Base-by-base conservation (phyloP, 768 basidiomycete species). In the Russula earlei region DNA sequence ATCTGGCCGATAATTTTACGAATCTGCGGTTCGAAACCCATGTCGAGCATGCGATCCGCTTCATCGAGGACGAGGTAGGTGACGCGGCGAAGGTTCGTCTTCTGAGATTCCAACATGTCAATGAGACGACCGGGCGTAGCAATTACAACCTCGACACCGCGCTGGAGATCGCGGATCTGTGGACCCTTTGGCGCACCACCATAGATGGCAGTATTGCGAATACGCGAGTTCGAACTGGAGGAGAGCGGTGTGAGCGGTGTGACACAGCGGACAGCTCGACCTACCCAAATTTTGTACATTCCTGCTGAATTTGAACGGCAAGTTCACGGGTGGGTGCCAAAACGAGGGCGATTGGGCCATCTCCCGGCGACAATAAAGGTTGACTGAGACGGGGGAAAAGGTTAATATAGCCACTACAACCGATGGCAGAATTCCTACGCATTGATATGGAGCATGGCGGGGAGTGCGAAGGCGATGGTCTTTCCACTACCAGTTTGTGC, bases 21-120 rank as follows among this genome's bases (percentile, higher is more conserved):
- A 68, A 99, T 98, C 70, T 99, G 96, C 51, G 96, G 96, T 74
- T 99, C 96, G 75, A 99, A 99, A 78, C 96, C 96, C 96, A 99
- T 99, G 76, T 99, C 96, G 61, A 99, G 80, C 96, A 99, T 99
- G 67, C 96, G 91, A 75, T 99, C 96, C 43, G 96, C 96, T 72
- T 99, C 96, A 67, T 99, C 96, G 84, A 99, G 90, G 67, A 99
- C 96, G 38, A 99, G 80, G 71, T 98, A 99, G 20, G 96, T 99
- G 54, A 99, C 79, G 40, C 96, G 85, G 55, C 89, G 89, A 51
- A 99, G 80, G 71, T 98, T 98, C 20, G 94, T 98, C 74, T 96
- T 96, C 67, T 88, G 85, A 1, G 81, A 82, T 75, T 99, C 96
- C 25, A 99, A 81, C 96, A 99, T 98, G 68, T 99, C 96, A 64